Conservation (phyloP, 106 monocot genomes). For the Dendrobium catenatum region DNA sequence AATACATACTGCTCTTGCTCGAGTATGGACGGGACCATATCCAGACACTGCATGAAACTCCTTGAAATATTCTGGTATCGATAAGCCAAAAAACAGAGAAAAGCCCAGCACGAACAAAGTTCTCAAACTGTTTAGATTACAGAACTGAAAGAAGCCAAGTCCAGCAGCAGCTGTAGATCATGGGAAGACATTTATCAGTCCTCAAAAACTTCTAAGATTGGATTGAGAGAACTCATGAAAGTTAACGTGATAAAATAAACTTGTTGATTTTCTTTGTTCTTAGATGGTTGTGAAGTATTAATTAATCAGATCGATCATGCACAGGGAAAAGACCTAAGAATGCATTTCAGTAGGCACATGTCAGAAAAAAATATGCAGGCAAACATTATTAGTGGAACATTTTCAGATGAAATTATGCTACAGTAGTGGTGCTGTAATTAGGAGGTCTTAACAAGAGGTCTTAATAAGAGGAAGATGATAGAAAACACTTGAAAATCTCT, state of each 20-base stretch:
- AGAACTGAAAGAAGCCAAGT: slow-evolving; percentile 64
- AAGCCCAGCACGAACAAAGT: slow-evolving; percentile 62
- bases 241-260: neutral
- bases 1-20: slow-evolving; percentile 40
- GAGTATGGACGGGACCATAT: slow-evolving; percentile 62
- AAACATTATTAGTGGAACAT: too few relatives aligned
- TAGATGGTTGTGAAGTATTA: too few relatives aligned
- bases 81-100: slow-evolving; percentile 61
- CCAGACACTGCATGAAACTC: slow-evolving; percentile 43
- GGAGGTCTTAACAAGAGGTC: too few relatives aligned
- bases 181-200: neutral
- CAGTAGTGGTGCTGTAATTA: too few relatives aligned
- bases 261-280: too few relatives aligned
- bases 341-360: too few relatives aligned
- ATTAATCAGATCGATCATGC: too few relatives aligned
- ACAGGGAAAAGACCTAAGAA: too few relatives aligned
- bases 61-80: slow-evolving; percentile 60
- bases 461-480: too few relatives aligned
- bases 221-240: neutral
- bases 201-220: neutral
- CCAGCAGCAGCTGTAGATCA: slow-evolving; percentile 51
- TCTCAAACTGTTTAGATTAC: slow-evolving; percentile 61
- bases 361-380: too few relatives aligned
- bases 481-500: too few relatives aligned
- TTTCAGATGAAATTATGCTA: too few relatives aligned